Evolutionary conservation across 495 filamentous ascomycete genomes (phyloP).

Genomic region (Lophiotrema nucula): DNA sequence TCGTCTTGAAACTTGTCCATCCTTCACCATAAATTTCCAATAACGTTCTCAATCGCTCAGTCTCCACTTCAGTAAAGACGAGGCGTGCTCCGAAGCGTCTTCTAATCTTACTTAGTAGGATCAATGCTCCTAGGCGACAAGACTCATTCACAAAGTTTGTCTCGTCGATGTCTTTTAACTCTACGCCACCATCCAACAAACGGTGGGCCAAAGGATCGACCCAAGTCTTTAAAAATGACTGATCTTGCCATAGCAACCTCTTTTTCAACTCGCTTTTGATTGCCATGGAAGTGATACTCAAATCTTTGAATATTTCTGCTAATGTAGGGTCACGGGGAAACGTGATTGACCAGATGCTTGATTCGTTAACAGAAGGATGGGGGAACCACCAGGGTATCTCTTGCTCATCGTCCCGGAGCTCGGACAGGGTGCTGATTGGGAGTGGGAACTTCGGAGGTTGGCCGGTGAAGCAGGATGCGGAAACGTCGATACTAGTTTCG

Average conservation of each 20-base stretch:
- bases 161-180: neutral
- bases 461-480: conserved; percentile 14
- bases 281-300: conserved; percentile 4
- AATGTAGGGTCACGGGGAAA: conserved; percentile 8
- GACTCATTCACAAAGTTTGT: conserved; percentile 6
- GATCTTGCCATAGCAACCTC: conserved; percentile 10
- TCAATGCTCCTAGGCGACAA: conserved; percentile 10
- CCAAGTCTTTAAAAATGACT: neutral
- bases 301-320: conserved; percentile 13
- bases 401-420: neutral
- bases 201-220: conserved; percentile 11
- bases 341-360: conserved; percentile 4
- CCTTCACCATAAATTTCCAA: neutral
- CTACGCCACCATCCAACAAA: conserved; percentile 4
- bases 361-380: neutral
- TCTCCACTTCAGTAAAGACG: conserved; percentile 13
- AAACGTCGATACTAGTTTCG: conserved; percentile 15
- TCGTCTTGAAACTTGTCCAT: conserved; percentile 12
- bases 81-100: conserved; percentile 6
- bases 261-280: conserved; percentile 2
- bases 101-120: conserved; percentile 13
- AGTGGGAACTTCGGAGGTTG: conserved; percentile 2
- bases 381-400: conserved; percentile 16
- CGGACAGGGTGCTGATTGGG: conserved; percentile 1
- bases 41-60: conserved; percentile 4